A percentile compares a stretch with the other conserved stretches of the same genome.
These are phyloP conservation scores for Aspergillus oerlinghausenensis DNA, from an alignment of 2,329 filamentous ascomycete species.

Conservation along the genomic window DNA sequence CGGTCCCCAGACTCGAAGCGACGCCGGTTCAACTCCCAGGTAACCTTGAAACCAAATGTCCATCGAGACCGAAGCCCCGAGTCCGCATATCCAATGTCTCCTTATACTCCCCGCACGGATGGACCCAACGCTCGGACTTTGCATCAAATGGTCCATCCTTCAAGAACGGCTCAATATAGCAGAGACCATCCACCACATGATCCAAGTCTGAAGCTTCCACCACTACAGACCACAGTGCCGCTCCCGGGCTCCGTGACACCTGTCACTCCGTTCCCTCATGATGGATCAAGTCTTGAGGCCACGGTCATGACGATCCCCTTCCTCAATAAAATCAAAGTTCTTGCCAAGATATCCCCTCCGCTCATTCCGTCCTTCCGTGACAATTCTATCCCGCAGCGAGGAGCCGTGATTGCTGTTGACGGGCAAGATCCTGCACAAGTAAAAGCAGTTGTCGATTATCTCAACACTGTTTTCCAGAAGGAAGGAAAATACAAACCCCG, in stretches of 20 bases:
- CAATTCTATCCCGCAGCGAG: conserved; percentile 49
- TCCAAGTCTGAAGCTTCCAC: conserved; percentile 50
- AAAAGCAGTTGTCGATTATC: conserved; percentile 59
- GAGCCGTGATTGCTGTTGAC: conserved; percentile 78
- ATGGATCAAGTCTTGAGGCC: conserved; percentile 54
- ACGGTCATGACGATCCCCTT: conserved; percentile 73
- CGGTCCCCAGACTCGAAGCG: conserved; percentile 58
- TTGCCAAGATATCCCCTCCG: conserved; percentile 71
- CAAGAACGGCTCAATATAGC: conserved; percentile 38
- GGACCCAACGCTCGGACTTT: conserved; percentile 27
- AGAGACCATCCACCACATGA: conserved; percentile 38
- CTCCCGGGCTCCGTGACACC: conserved; percentile 17
- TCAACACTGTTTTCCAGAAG: conserved; percentile 52
- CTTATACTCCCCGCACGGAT: conserved; percentile 43
- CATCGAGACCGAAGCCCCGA: conserved; percentile 35
- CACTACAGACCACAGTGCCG: conserved; percentile 44
- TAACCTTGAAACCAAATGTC: conserved; percentile 35
- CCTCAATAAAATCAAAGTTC: conserved; percentile 68
- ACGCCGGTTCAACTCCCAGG: conserved; percentile 53
- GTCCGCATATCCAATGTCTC: conserved; percentile 40
- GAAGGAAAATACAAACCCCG: conserved; percentile 50
- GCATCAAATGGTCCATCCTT: conserved; percentile 53
- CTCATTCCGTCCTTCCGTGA: conserved; percentile 40
- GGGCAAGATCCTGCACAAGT: conserved; percentile 64
- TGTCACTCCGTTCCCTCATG: conserved; percentile 25